These are phyloP conservation scores for Speleostelium caveatum DNA, from an alignment of 78 protist genomes.

Conservation along the genomic window DNA sequence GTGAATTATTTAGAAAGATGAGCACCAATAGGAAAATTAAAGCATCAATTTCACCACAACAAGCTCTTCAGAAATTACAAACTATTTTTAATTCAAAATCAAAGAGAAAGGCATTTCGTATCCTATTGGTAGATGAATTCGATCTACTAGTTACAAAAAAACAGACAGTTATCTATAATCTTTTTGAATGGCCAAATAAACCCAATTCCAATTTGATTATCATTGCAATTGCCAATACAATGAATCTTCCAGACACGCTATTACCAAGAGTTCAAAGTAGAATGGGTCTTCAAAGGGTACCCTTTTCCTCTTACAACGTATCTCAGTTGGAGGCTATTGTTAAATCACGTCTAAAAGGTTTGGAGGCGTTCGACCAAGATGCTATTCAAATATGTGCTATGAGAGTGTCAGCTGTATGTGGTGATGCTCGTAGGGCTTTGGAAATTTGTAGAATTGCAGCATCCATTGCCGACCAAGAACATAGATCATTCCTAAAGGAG, in stretches of 20 bases:
- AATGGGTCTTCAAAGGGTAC: slow-evolving; percentile 43
- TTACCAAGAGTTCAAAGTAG: slow-evolving; percentile 57
- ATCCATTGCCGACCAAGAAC: slow-evolving; percentile 18
- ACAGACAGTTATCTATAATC: slow-evolving; percentile 84
- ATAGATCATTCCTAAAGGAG: background rate
- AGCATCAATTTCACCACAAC: background rate
- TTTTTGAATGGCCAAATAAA: slow-evolving; percentile 87
- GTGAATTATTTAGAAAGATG: slow-evolving; percentile 18
- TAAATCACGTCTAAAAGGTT: slow-evolving; percentile 38
- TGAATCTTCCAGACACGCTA: slow-evolving; percentile 72
- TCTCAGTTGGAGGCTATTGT: slow-evolving; percentile 42
- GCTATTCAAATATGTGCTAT: slow-evolving; percentile 52
- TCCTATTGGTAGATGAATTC: slow-evolving; percentile 86
- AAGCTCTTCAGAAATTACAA: slow-evolving; percentile 14
- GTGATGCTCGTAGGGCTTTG: slow-evolving; percentile 79
- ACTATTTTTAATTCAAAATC: background rate
- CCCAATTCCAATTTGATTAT: slow-evolving; percentile 35
- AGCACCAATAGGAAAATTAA: background rate
- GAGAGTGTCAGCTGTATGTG: slow-evolving; percentile 66
- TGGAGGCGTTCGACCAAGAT: slow-evolving; percentile 70
- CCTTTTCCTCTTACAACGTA: slow-evolving; percentile 29
- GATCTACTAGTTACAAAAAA: slow-evolving; percentile 80
- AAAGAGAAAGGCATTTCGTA: slow-evolving; percentile 6
- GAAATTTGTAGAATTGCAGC: slow-evolving; percentile 76
- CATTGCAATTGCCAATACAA: slow-evolving; percentile 81